phyloP scores from a whole-genome alignment of 176 grass and related monocot species.

The Phoenix roebelenii region DNA sequence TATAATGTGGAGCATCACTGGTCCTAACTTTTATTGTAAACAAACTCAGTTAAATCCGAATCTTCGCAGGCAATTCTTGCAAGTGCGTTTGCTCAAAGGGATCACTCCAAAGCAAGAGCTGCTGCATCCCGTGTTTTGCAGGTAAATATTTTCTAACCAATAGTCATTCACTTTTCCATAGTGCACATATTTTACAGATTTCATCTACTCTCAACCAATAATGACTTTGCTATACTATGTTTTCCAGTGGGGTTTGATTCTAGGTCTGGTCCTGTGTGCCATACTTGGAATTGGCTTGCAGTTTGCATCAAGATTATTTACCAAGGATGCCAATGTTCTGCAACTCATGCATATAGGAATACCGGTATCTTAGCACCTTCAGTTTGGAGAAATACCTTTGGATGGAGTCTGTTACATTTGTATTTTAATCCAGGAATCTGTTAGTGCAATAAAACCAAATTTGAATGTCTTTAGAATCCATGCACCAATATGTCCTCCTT shows the following conservation, averaged over 20 bases:
- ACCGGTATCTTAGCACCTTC: conserved; percentile 40
- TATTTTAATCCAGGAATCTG: no score
- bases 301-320: conserved; percentile 65
- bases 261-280: conserved; percentile 50
- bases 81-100: conserved; percentile 69
- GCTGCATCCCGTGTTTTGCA: conserved; percentile 71
- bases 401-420: no score
- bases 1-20: no score
- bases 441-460: no score
- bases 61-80: conserved; percentile 72
- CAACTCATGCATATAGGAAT: conserved; percentile 55
- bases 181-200: no score
- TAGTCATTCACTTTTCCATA: background rate
- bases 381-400: background rate
- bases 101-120: conserved; percentile 36
- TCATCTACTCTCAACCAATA: no score
- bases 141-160: conserved; percentile 23
- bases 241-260: conserved; percentile 49
- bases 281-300: conserved; percentile 55
- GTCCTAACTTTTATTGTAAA: no score
- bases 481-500: no score
- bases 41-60: conserved; percentile 1
- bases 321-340: conserved; percentile 39
- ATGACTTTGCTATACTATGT: background rate
- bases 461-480: no score